These are phyloP conservation scores for Willaertia magna DNA, from an alignment of 208 protist genomes.

Conservation along the genomic window DNA sequence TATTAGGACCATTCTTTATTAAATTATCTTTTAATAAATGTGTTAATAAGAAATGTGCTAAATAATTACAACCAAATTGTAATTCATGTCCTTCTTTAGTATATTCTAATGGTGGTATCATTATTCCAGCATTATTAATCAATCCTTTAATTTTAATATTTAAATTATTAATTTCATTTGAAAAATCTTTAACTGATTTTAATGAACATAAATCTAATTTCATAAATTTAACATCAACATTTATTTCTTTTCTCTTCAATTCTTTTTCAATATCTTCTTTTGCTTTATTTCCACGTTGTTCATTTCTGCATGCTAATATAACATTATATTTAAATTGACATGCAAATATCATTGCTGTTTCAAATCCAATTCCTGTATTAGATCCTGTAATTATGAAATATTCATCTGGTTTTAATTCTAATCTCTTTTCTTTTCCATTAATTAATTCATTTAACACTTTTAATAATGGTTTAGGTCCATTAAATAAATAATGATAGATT, in stretches of 20 bases:
- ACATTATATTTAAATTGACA: not conserved
- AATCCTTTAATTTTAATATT: not conserved
- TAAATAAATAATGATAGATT: not conserved
- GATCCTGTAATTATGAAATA: not conserved
- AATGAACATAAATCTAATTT: not conserved
- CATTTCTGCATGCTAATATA: not conserved
- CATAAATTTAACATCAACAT: not conserved
- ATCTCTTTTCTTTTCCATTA: not conserved
- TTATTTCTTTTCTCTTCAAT: not conserved
- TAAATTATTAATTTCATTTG: not conserved
- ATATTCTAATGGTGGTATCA: not conserved
- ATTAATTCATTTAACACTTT: not conserved
- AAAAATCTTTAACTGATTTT: not conserved
- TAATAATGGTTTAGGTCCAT: not conserved
- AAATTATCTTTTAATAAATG: not conserved
- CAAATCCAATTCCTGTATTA: not conserved
- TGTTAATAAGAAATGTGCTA: not conserved
- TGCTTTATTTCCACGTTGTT: not conserved
- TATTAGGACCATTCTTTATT: not conserved
- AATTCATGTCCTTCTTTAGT: slow-evolving; percentile 5
- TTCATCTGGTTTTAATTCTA: not conserved
- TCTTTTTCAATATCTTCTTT: not conserved
- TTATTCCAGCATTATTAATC: not conserved
- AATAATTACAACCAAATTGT: not conserved
- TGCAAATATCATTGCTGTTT: not conserved